phyloP scores from a whole-genome alignment of 192 early-diverging fungal species.

The Backusella westeae region DNA sequence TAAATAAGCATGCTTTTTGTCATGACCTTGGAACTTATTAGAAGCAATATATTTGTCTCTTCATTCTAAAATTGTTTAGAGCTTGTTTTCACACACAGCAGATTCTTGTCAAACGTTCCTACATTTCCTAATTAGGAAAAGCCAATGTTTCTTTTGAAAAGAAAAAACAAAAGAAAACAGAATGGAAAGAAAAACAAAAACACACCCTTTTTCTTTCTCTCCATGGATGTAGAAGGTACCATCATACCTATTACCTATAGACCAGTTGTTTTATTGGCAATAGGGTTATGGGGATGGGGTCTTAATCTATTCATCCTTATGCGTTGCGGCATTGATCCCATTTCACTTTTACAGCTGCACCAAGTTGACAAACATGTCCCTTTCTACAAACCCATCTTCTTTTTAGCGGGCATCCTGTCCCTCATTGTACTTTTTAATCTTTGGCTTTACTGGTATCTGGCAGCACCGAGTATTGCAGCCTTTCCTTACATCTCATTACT shows the following conservation, averaged over 20 bases:
- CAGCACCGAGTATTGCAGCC: slow-evolving; percentile 32
- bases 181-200: not conserved
- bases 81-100: not conserved
- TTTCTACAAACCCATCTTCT: slow-evolving; percentile 45
- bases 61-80: not conserved
- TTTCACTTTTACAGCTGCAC: slow-evolving; percentile 36
- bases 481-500: slow-evolving; percentile 43
- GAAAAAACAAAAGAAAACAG: slow-evolving; percentile 3
- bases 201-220: not conserved
- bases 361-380: slow-evolving; percentile 36
- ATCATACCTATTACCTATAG: slow-evolving; percentile 47
- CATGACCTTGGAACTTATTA: not conserved
- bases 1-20: not conserved
- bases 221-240: slow-evolving; percentile 14
- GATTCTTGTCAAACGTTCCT: not conserved
- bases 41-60: not conserved
- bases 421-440: slow-evolving; percentile 44
- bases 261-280: slow-evolving; percentile 45
- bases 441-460: slow-evolving; percentile 43
- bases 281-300: slow-evolving; percentile 62
- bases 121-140: not conserved
- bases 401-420: slow-evolving; percentile 42
- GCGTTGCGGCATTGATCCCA: slow-evolving; percentile 43
- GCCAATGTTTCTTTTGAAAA: not conserved
- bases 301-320: slow-evolving; percentile 50